Conservation (phyloP, 345 rosid species). For the Citrus glauca region DNA sequence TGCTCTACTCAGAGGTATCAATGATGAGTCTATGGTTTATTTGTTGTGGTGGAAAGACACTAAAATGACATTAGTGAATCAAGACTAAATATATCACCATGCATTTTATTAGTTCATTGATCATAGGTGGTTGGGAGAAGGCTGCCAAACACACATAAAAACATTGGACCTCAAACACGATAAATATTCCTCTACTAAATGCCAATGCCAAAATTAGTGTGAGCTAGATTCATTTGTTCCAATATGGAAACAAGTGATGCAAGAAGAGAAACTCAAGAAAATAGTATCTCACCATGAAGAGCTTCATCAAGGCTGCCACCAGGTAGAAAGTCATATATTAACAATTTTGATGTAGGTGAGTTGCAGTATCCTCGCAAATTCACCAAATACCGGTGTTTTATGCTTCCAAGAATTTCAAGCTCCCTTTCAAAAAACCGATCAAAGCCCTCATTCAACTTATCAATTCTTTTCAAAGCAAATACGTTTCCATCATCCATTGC, state of each 20-base stretch:
- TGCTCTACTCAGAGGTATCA: neutral
- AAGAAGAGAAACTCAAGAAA: constrained; percentile 10
- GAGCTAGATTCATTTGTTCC: neutral
- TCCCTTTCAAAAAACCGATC: constrained; percentile 96
- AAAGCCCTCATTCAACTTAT: constrained; percentile 86
- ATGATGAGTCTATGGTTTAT: neutral
- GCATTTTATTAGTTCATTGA: neutral
- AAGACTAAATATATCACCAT: neutral
- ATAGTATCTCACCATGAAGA: constrained; percentile 70
- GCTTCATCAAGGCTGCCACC: constrained; percentile 98
- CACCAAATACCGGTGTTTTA: constrained; percentile 90
- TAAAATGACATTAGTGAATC: neutral
- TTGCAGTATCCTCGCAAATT: constrained; percentile 97
- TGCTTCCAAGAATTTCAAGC: constrained; percentile 98
- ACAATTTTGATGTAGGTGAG: constrained; percentile 82
- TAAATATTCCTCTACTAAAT: neutral
- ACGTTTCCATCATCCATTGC: constrained; percentile 95
- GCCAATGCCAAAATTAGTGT: neutral
- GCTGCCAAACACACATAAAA: neutral
- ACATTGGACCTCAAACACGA: neutral
- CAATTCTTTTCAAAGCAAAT: constrained; percentile 85
- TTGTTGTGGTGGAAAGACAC: neutral
- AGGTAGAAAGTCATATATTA: constrained; percentile 84
- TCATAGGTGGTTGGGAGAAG: neutral
- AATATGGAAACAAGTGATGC: neutral